A percentile compares a stretch with the other conserved stretches of the same genome.
Conservation (phyloP, 768 basidiomycete genomes). For the Rhodotorula taiwanensis region DNA sequence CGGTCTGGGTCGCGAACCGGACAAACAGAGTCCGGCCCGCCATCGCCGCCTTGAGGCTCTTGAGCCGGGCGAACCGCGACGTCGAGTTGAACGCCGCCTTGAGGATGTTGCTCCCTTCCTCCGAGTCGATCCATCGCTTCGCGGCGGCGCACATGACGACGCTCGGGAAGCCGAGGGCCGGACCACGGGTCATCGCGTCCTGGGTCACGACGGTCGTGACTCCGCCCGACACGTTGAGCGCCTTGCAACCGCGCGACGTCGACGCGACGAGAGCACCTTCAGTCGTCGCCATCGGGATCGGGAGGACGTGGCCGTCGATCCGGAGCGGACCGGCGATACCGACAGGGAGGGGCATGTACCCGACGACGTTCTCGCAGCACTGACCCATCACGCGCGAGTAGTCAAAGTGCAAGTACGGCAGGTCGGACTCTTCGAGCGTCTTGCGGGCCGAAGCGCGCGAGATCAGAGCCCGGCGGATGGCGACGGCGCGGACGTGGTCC, state of each 20-base stretch:
- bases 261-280: slow-evolving; percentile 98
- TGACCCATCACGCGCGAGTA: slow-evolving; percentile 90
- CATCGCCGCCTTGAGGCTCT: slow-evolving; percentile 75
- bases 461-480: slow-evolving; percentile 76
- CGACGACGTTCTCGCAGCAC: slow-evolving; percentile 98
- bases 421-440: slow-evolving; percentile 71
- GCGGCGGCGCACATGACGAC: slow-evolving; percentile 73
- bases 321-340: slow-evolving; percentile 93
- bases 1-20: slow-evolving; percentile 87
- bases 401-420: slow-evolving; percentile 81
- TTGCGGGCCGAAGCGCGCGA: slow-evolving; percentile 74
- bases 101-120: slow-evolving; percentile 67
- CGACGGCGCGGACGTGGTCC: slow-evolving; percentile 77
- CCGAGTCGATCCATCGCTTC: slow-evolving; percentile 76
- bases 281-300: slow-evolving; percentile 99
- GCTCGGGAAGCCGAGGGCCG: slow-evolving; percentile 91
- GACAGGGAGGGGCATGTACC: slow-evolving; percentile 90
- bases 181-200: slow-evolving; percentile 97
- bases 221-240: slow-evolving; percentile 90
- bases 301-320: slow-evolving; percentile 74
- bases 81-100: slow-evolving; percentile 88
- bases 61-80: slow-evolving; percentile 80
- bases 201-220: slow-evolving; percentile 85
- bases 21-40: slow-evolving; percentile 91
- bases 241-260: slow-evolving; percentile 94